These are phyloP conservation scores for Candida broadrunensis DNA, from an alignment of 805 yeast species.

Conservation along the genomic window DNA sequence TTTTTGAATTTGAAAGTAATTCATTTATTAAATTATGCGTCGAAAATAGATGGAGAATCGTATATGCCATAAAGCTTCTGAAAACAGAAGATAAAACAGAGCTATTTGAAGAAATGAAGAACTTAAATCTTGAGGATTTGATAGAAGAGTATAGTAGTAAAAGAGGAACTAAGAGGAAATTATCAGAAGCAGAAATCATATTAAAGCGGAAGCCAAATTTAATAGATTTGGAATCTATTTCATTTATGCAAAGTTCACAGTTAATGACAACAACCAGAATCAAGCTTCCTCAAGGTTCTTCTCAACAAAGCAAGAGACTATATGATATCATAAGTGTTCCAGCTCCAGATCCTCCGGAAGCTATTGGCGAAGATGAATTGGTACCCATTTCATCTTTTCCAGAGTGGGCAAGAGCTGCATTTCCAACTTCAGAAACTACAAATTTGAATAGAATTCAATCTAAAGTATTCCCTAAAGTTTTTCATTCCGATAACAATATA, in stretches of 20 bases:
- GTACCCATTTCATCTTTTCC: slow-evolving; percentile 68
- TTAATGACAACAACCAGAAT: slow-evolving; percentile 61
- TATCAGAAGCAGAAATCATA: slow-evolving; percentile 6
- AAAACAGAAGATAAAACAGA: slow-evolving; percentile 25
- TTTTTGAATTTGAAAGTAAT: slow-evolving; percentile 51
- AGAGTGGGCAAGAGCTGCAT: slow-evolving; percentile 76
- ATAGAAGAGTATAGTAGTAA: slow-evolving; percentile 38
- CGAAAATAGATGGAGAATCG: slow-evolving; percentile 48
- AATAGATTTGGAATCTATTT: slow-evolving; percentile 61
- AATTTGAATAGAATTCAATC: slow-evolving; percentile 83
- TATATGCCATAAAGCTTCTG: slow-evolving; percentile 47
- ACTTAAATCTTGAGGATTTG: slow-evolving; percentile 37
- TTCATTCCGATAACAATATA: slow-evolving; percentile 65
- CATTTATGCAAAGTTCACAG: slow-evolving; percentile 71
- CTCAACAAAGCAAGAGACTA: slow-evolving; percentile 63
- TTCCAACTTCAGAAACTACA: slow-evolving; percentile 62
- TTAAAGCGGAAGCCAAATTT: slow-evolving; percentile 41
- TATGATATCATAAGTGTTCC: slow-evolving; percentile 95
- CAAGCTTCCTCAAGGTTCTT: slow-evolving; percentile 79
- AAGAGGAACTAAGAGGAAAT: slow-evolving; percentile 18
- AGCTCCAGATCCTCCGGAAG: slow-evolving; percentile 58
- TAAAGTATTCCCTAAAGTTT: slow-evolving; percentile 75
- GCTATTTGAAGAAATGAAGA: slow-evolving; percentile 43
- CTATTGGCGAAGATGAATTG: slow-evolving; percentile 35
- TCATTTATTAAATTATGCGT: slow-evolving; percentile 48